Conservation (phyloP, 2,329 filamentous ascomycete species). For the Fusarium camptoceras region DNA sequence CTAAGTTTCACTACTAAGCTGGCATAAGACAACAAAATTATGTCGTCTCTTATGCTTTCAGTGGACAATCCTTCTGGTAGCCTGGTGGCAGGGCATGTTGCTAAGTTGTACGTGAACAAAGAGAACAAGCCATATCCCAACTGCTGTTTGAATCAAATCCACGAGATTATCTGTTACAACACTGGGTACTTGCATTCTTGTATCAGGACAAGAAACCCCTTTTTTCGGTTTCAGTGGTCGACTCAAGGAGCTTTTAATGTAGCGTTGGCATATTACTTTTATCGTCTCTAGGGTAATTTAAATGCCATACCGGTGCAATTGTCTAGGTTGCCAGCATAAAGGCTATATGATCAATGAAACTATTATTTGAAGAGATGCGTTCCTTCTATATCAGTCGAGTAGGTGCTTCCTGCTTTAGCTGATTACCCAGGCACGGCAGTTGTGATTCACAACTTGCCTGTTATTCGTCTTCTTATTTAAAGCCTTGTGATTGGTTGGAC, state of each 20-base stretch:
- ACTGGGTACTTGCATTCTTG: too few relatives aligned
- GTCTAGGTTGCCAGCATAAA: too few relatives aligned
- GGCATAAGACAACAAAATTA: not conserved
- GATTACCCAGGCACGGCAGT: not conserved
- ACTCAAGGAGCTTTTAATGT: not conserved
- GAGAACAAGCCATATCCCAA: not conserved
- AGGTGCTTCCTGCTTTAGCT: too few relatives aligned
- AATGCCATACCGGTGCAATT: not conserved
- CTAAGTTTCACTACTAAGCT: not conserved
- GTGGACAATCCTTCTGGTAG: too few relatives aligned
- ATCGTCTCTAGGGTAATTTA: not conserved
- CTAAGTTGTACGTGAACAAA: not conserved
- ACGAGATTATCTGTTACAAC: too few relatives aligned
- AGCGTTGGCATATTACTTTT: not conserved
- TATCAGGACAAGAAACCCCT: not conserved
- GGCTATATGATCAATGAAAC: too few relatives aligned
- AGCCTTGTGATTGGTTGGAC: slow-evolving; percentile 29
- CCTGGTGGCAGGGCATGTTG: not conserved
- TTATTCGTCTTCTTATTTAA: too few relatives aligned
- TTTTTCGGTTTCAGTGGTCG: not conserved
- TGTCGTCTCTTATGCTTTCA: not conserved
- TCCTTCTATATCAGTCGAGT: too few relatives aligned
- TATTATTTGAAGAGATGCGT: too few relatives aligned
- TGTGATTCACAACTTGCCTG: too few relatives aligned
- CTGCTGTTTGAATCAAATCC: too few relatives aligned